Base-by-base conservation (phyloP, 768 basidiomycete genomes). In the Mycena maculata region DNA sequence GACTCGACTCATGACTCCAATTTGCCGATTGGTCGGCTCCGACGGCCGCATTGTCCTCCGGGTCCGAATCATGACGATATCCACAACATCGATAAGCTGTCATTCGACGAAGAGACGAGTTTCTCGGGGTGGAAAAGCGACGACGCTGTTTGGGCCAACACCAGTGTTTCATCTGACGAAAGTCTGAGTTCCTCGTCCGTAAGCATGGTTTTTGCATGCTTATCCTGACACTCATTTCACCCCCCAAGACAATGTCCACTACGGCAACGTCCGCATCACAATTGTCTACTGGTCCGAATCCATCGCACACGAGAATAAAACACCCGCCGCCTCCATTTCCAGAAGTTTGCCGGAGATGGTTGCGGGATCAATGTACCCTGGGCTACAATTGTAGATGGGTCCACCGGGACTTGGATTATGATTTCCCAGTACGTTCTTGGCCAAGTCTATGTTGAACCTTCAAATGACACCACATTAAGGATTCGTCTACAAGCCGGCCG, bases 281-380 rank as follows among this genome's bases (percentile, higher is more conserved):
- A 12, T 36, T 41, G 52, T 69, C 53, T 30, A 18, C 44, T 3
- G n/a, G 20, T 53, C 36, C 22, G 39, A 47, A 47, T 63, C 50
- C 4, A 8, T 9, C 52, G 58, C 62, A 41, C 31, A 28, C 52
- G 18, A n/a, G 18, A 23, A 28, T 44, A 27, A 67, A 53, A 42
- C 72, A 66, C 63, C 68, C 71, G 13, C 72, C 55, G 11, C 76
- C 75, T 0, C 72, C 18, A 15, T 66, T 41, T 47, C n/a, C 54
- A 2, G 69, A 74, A 52, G 63, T 65, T 53, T 78, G 81, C 68
- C 59, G 68, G 64, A 63, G 71, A 65, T 79, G 81, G 81, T 72
- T 83, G 68, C 74, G 74, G 57, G 61, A 78, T 71, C 20, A 62
- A 10, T 79, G 78, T 59, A 5, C 12, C 0, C 28, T 39, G 1